Evolutionary conservation across 306 rosid genomes (phyloP), one percentile per base, ranked within the genome.

Genomic region (Castanea crenata): DNA sequence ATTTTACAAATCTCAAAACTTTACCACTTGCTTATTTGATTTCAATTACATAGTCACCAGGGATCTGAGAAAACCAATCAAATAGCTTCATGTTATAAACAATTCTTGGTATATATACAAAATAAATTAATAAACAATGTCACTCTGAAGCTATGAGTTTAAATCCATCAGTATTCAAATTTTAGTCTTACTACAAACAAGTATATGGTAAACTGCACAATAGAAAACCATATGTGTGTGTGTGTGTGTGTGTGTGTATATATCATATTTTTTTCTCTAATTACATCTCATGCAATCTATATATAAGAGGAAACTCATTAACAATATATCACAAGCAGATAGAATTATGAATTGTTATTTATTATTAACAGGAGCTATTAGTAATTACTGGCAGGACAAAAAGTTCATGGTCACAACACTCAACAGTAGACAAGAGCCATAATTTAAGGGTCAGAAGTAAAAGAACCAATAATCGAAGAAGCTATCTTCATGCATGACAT

Each of bases 1-100:
- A 55, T 31, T 74, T 76, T 79, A 85, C 78, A 73, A 80, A 65
- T 68, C 74, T 86, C 52, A 44, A 76, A 80, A 71, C 46, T 79
- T 61, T 74, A 29, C 83, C n/a, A 32, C 69, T 72, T 63, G 67
- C 73, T 78, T 69, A 32, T 67, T n/a, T 21, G 56, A 74, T 16
- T 31, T 55, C 56, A 75, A 78, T 82, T 70, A 27, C 51, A 68
- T 64, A 18, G 69, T 63, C 78, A 32, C 56, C 73, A 64, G 56
- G 61, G 73, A 38, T 70, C 80, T 58, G 72, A 55, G 55, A 79
- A 71, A 8, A 16, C 18, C 76, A 67, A 69, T 61, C 57, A 54
- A 74, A 29, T 23, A 73, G 34, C 49, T 59, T 34, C 31, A 20
- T 64, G 62, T 73, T 27, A 71, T 29, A n/a, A 74, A 72, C 38